These are phyloP conservation scores for Begonia masoniana DNA, from an alignment of 306 rosid species.

Conservation along the genomic window DNA sequence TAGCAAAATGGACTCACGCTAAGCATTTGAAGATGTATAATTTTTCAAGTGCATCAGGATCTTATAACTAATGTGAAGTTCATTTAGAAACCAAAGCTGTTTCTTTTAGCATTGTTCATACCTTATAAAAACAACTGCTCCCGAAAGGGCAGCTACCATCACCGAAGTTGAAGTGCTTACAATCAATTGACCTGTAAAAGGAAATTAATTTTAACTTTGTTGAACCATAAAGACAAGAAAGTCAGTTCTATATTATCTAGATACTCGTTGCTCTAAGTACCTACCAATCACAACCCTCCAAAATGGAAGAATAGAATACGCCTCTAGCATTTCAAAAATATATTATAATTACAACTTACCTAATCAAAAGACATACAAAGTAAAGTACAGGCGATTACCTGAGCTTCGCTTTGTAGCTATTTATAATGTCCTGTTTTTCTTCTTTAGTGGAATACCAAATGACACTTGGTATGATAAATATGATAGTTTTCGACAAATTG, in stretches of 20 bases:
- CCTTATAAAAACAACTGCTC: conserved; percentile 95
- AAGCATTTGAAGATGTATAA: no score
- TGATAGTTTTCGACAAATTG: conserved; percentile 88
- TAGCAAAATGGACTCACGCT: no score
- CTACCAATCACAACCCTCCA: no score
- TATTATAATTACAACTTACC: no score
- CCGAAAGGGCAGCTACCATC: conserved; percentile 97
- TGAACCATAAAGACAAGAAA: no score
- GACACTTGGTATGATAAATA: conserved; percentile 95
- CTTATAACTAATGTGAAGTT: neutral
- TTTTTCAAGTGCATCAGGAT: neutral
- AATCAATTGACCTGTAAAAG: conserved; percentile 71
- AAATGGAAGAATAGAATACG: no score
- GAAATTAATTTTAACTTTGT: no score
- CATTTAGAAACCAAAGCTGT: no score
- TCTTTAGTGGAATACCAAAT: conserved; percentile 79
- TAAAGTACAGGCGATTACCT: conserved; percentile 32
- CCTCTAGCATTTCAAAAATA: no score
- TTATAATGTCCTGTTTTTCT: conserved; percentile 76
- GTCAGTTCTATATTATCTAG: no score
- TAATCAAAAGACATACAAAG: neutral
- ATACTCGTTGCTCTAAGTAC: no score
- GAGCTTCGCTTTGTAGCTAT: conserved; percentile 87
- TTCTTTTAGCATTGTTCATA: conserved; percentile 17
- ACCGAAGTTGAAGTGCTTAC: conserved; percentile 97